Evolutionary conservation across 345 rosid species (phyloP), one percentile per base, ranked within the genome.

Genomic region (Gossypium anomalum): DNA sequence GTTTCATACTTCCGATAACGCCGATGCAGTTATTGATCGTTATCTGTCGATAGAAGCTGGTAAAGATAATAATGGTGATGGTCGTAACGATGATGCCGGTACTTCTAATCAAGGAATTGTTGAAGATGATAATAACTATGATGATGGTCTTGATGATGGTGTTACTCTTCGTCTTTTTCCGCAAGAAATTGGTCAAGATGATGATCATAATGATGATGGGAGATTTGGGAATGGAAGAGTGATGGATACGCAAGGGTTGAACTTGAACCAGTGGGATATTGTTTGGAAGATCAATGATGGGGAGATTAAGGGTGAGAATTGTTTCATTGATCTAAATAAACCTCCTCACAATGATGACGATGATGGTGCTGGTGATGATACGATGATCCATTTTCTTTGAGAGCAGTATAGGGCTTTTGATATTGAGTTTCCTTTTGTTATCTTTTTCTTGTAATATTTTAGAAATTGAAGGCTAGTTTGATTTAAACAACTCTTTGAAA

Each of bases 1-100:
- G 71, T 20, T 67, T 67, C 48, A 68, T 68, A 68, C 43, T 49
- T 68, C 72, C 29, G 58, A 68, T 2, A 68, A 48, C 17, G 43
- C 56, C 10, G 57, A 68, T 23, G 19, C 22, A 2, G 44, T 68
- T 7, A 0, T 68, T 25, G 6, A 23, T 8, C 72, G 11, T 15
- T 49, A 6, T 68, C 41, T 2, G 13, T 48, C 41, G 3, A 57
- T n/a, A 29, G 38, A 29, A 29, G 38, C 38, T 1, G 2, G n/a
- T 13, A 19, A 41, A 64, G 49, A 17, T n/a, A 22, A 3, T 10
- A 4, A 3, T 25, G 1, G 29, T 3, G 69, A 6, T 9, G 23
- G 11, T 19, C 5, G 9, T 20, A 22, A 20, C 1, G 25, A 57
- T 10, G 61, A 57, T 10, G 51, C 11, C 0, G 14, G 51, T 58